These are phyloP conservation scores for Saccharomycopsis capsularis DNA, from an alignment of 805 yeast species.

Conservation along the genomic window DNA sequence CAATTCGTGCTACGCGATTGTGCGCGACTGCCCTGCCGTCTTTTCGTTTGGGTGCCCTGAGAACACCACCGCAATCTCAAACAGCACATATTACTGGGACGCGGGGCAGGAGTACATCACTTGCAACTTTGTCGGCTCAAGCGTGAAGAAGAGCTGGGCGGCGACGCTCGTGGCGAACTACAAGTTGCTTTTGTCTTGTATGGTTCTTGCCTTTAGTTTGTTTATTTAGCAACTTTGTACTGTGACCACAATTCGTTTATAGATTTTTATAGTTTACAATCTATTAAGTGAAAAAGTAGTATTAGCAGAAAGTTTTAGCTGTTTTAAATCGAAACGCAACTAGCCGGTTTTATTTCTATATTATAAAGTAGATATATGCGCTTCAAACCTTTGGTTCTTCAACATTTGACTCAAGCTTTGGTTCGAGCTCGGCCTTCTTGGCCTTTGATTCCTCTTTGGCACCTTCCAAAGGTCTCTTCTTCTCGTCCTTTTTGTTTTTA, in stretches of 20 bases:
- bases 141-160: neutral
- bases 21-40: conserved; percentile 74
- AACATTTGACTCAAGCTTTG: too few species aligned
- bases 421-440: neutral
- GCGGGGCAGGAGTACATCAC: conserved; percentile 10
- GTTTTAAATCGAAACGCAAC: too few species aligned
- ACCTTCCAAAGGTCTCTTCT: neutral
- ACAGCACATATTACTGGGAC: conserved; percentile 17
- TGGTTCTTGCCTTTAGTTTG: neutral
- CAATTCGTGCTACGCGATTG: conserved; percentile 70
- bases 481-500: neutral
- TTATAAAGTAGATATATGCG: too few species aligned
- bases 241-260: too few species aligned
- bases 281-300: too few species aligned
- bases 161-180: neutral
- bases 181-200: neutral
- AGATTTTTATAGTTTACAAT: too few species aligned
- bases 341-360: too few species aligned
- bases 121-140: conserved; percentile 18
- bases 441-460: neutral
- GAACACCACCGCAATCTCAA: neutral
- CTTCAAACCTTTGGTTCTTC: too few species aligned
- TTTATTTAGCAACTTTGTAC: neutral
- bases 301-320: too few species aligned
- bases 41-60: conserved; percentile 73